A percentile compares a stretch with the other conserved stretches of the same genome.
Evolutionary conservation across 768 basidiomycete genomes (phyloP).

Genomic region (Lenzites betulinus): DNA sequence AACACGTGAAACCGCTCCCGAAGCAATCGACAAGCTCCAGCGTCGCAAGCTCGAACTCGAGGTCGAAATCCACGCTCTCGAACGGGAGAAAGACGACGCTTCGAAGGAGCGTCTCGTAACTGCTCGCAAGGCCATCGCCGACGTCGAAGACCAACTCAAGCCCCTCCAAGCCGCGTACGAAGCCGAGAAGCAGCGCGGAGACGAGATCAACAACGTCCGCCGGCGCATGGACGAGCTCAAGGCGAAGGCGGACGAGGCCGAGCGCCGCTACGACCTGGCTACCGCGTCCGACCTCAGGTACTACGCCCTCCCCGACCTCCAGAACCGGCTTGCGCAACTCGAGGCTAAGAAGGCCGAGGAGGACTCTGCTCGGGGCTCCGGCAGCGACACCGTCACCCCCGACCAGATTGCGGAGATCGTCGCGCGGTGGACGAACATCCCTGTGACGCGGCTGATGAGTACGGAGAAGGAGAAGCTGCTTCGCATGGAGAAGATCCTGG

Average conservation of each 20-base stretch:
- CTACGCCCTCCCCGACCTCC: slow-evolving; percentile 89
- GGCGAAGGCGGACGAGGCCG: slow-evolving; percentile 91
- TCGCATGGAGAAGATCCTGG: slow-evolving; percentile 82
- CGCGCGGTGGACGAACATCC: slow-evolving; percentile 90
- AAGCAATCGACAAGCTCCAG: slow-evolving; percentile 90
- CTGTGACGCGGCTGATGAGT: slow-evolving; percentile 84
- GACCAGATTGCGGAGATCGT: slow-evolving; percentile 96
- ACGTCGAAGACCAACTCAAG: slow-evolving; percentile 81
- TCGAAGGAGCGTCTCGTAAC: slow-evolving; percentile 78
- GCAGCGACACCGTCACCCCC: slow-evolving; percentile 73
- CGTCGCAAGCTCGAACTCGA: slow-evolving; percentile 88
- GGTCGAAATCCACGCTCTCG: slow-evolving; percentile 92
- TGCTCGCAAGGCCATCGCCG: slow-evolving; percentile 77
- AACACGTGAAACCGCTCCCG: slow-evolving; percentile 91
- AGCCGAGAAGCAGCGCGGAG: slow-evolving; percentile 77
- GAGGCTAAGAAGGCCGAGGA: slow-evolving; percentile 73
- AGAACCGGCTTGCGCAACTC: slow-evolving; percentile 66
- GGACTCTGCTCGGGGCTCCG: slow-evolving; percentile 57
- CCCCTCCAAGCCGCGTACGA: slow-evolving; percentile 88
- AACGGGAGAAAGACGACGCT: slow-evolving; percentile 87
- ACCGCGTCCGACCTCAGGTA: slow-evolving; percentile 88
- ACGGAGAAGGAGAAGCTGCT: slow-evolving; percentile 89
- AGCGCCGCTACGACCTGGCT: slow-evolving; percentile 76
- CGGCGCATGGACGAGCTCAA: slow-evolving; percentile 88
- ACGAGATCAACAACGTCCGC: slow-evolving; percentile 75